These are phyloP conservation scores for Alternaria ventricosa DNA, from an alignment of 2,329 filamentous ascomycete genomes.

Conservation along the genomic window DNA sequence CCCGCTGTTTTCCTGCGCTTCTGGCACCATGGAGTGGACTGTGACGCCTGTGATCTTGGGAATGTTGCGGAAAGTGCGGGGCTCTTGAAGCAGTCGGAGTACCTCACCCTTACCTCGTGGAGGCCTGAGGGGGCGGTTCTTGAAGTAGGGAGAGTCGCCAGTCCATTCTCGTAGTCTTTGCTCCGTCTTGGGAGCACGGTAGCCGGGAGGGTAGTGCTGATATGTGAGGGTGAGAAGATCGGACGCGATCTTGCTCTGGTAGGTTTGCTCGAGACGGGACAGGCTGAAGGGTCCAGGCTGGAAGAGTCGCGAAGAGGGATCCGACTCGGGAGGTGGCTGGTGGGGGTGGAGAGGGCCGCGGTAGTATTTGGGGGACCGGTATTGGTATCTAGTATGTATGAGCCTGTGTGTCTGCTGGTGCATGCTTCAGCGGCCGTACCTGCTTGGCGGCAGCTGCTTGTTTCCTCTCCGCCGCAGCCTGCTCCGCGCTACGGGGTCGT, in stretches of 20 bases:
- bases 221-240: conserved; percentile 92
- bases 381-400: conserved; percentile 76
- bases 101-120: conserved; percentile 78
- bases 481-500: conserved; percentile 57
- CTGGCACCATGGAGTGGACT: conserved; percentile 75
- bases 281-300: conserved; percentile 88
- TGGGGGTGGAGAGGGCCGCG: conserved; percentile 92
- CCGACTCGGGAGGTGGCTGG: conserved; percentile 84
- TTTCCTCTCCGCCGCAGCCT: conserved; percentile 51
- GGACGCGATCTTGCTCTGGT: conserved; percentile 81
- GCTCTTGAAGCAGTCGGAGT: conserved; percentile 71
- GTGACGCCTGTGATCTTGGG: conserved; percentile 82
- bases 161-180: conserved; percentile 85
- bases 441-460: conserved; percentile 58
- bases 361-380: conserved; percentile 91
- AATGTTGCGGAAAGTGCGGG: conserved; percentile 80
- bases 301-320: conserved; percentile 87
- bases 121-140: conserved; percentile 83
- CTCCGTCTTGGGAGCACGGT: conserved; percentile 61
- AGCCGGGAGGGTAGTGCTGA: conserved; percentile 82
- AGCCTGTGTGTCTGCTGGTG: background rate
- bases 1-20: conserved; percentile 72
- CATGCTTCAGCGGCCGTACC: conserved; percentile 47
- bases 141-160: conserved; percentile 90
- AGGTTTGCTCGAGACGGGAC: conserved; percentile 88